Evolutionary conservation across 2,329 filamentous ascomycete genomes (phyloP).

Genomic region (Coniella lustricola): DNA sequence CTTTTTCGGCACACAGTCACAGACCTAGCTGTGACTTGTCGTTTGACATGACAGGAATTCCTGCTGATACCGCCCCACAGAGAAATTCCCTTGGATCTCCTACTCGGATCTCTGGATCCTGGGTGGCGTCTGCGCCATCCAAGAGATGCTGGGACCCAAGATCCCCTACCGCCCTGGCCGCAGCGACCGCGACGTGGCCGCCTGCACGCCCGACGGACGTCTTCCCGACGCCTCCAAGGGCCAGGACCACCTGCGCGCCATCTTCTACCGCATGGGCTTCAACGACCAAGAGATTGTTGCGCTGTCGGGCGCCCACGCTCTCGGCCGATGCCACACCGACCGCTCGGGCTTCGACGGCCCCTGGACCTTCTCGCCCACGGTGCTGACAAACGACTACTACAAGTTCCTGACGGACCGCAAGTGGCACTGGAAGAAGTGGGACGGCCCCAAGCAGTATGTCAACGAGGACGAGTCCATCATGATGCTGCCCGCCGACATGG

Average conservation of each 20-base stretch:
- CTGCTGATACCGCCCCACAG: conserved; percentile 29
- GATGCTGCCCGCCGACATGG: conserved; percentile 95
- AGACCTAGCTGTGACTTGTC: neutral
- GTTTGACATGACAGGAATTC: neutral
- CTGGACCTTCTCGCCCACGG: conserved; percentile 87
- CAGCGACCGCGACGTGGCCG: conserved; percentile 66
- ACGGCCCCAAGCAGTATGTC: conserved; percentile 80
- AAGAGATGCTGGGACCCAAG: conserved; percentile 87
- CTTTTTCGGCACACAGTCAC: neutral
- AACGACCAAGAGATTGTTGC: conserved; percentile 96
- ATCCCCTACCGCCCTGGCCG: conserved; percentile 89
- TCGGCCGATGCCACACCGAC: conserved; percentile 84
- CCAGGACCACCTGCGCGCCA: conserved; percentile 74
- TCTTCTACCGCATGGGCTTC: conserved; percentile 97
- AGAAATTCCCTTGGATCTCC: conserved; percentile 87
- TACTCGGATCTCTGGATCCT: conserved; percentile 98
- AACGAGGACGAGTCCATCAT: conserved; percentile 85
- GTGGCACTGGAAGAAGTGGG: conserved; percentile 88
- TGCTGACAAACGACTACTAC: conserved; percentile 94
- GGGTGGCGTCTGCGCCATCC: conserved; percentile 73
- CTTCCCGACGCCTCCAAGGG: conserved; percentile 65
- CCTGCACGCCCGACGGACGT: conserved; percentile 91
- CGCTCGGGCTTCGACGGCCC: conserved; percentile 83
- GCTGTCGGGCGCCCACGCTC: conserved; percentile 74
- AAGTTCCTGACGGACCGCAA: conserved; percentile 82